Evolutionary conservation across 1,284 basidiomycete genomes (phyloP), one percentile per base, ranked within the genome.

Genomic region (Stygiomarasmius scandens): DNA sequence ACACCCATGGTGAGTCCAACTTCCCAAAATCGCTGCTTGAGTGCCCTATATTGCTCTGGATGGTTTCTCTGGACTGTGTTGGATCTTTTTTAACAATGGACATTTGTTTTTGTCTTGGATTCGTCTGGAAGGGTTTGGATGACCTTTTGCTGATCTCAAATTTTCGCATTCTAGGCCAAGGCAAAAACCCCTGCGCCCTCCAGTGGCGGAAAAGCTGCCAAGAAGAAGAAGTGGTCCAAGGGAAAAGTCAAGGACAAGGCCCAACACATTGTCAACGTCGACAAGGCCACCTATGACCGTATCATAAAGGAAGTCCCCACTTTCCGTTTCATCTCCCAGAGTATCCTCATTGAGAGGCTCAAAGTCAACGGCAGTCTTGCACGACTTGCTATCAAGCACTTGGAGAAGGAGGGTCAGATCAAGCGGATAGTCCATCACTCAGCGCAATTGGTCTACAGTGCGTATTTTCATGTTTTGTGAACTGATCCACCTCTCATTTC

Each of bases 151-250:
- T 16, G 19, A 25, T 45, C 24, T 32, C 29, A 12, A 5, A 23
- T 55, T 12, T 23, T 48, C 55, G 36, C 29, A 49, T 63, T 22
- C 52, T 71, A 90, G 87, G 86, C 87, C 78, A 90, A 93, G 83
- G 87, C 90, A 72, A 90, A 90, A 83, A 86, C 87, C 71, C 75
- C 85, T 68, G 77, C 89, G 65, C 69, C 87, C 62, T 84, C 86
- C 52, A 78, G 85, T 60, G 87, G 88, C 64, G 89, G 90, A 69
- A 93, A 93, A 76, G 77, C 89, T 69, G 89, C 90, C 64, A 98
- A 98, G 87, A 98, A 98, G 87, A 98, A 98, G 91, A 98, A 98
- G 87, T 98, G 96, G 96, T 98, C 95, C 67, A 98, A 98, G 87
- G 96, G 96, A 77, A 97, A 97, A 82, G 95, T 98, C 76, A 98